A percentile compares a stretch with the other conserved stretches of the same genome.
These are phyloP conservation scores for Astrothelium macrocarpum DNA, from an alignment of 495 filamentous ascomycete genomes.

Conservation along the genomic window DNA sequence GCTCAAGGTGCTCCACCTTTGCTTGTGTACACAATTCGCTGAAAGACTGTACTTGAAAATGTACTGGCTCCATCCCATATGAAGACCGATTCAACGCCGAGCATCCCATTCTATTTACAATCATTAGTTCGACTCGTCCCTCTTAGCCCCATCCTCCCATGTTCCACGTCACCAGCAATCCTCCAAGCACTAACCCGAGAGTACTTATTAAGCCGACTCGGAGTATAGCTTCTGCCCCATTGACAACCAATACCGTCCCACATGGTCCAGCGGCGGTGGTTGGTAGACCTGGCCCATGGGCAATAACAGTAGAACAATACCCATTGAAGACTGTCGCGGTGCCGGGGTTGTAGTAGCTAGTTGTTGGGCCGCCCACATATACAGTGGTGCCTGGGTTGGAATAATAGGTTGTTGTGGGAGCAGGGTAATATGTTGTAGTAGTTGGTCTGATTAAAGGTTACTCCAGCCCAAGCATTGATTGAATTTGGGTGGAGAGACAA, in stretches of 20 bases:
- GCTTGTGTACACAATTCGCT: background rate
- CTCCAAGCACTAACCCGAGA: background rate
- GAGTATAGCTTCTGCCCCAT: background rate
- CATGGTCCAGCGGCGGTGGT: conserved; percentile 15
- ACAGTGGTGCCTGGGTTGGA: conserved; percentile 7
- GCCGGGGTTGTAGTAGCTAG: conserved; percentile 6
- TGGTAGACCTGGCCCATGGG: conserved; percentile 17
- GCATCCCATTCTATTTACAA: conserved; percentile 3
- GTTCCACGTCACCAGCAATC: background rate
- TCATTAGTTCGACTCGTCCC: too few species aligned
- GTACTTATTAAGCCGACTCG: background rate
- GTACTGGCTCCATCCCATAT: background rate
- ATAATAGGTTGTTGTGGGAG: conserved; percentile 9
- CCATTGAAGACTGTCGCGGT: conserved; percentile 10
- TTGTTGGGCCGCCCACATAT: conserved; percentile 1
- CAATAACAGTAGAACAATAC: conserved; percentile 19
- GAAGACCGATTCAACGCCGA: background rate
- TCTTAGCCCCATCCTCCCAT: background rate
- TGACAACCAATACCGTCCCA: conserved; percentile 17
- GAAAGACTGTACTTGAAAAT: background rate
- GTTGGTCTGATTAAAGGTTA: background rate
- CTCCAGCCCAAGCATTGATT: background rate
- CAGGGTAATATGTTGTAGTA: background rate
- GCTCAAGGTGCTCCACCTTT: background rate
- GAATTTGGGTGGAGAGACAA: background rate